Evolutionary conservation across 345 rosid genomes (phyloP).

Genomic region (Rhizophora mangle): DNA sequence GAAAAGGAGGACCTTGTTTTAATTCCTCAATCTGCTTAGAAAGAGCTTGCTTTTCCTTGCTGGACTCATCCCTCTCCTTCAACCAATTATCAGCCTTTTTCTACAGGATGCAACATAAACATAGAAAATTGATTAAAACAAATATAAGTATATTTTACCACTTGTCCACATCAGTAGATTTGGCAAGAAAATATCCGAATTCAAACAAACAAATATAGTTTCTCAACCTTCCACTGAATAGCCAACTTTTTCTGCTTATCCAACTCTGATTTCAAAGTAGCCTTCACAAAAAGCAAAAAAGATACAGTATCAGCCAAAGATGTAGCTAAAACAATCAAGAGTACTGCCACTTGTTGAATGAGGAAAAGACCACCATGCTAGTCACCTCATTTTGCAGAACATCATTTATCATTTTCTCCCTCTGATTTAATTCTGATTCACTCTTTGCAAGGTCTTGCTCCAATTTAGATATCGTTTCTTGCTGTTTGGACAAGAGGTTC

Average conservation of each 20-base stretch:
- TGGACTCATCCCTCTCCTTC: slow-evolving; percentile 72
- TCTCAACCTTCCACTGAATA: slow-evolving; percentile 45
- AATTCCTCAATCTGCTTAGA: slow-evolving; percentile 78
- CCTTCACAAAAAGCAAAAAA: slow-evolving; percentile 29
- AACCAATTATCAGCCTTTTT: slow-evolving; percentile 44
- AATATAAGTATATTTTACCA: neutral
- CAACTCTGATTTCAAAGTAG: slow-evolving; percentile 42
- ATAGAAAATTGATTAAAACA: neutral
- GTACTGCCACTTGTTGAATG: neutral
- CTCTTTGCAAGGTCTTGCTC: slow-evolving; percentile 69
- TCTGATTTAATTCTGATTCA: slow-evolving; percentile 56
- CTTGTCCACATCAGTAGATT: neutral
- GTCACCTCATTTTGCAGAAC: slow-evolving; percentile 64
- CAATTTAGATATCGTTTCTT: slow-evolving; percentile 51
- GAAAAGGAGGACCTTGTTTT: slow-evolving; percentile 62
- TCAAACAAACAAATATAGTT: neutral
- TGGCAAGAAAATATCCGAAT: neutral
- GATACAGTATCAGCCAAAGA: neutral
- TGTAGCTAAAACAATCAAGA: neutral
- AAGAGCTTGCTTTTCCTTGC: slow-evolving; percentile 67
- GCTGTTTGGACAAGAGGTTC: slow-evolving; percentile 46
- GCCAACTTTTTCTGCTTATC: slow-evolving; percentile 56
- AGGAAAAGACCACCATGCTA: neutral
- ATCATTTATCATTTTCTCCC: slow-evolving; percentile 60
- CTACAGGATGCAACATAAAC: slow-evolving; percentile 24